These are phyloP conservation scores for Fusarium goolgardi DNA, from an alignment of 2,329 filamentous ascomycete species.

Conservation along the genomic window DNA sequence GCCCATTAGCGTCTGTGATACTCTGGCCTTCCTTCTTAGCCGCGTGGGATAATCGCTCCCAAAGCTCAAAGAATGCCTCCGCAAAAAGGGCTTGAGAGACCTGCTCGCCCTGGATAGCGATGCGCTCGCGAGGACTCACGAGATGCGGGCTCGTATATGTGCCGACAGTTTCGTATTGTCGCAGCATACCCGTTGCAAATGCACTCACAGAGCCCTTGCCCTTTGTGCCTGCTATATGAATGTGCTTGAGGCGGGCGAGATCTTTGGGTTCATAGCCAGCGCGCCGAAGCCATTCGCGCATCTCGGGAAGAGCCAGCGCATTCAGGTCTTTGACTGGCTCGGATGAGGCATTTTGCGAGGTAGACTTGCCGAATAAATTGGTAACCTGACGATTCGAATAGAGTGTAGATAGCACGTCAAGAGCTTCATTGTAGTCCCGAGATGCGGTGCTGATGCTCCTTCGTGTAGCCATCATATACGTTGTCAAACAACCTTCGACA, in stretches of 20 bases:
- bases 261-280: slow-evolving; percentile 74
- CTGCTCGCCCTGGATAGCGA: slow-evolving; percentile 79
- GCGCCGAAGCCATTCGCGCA: slow-evolving; percentile 79
- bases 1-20: slow-evolving; percentile 61
- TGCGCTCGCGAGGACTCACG: slow-evolving; percentile 84
- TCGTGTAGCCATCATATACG: slow-evolving; percentile 6
- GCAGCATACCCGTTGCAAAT: slow-evolving; percentile 83
- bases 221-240: slow-evolving; percentile 94
- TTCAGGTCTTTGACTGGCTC: slow-evolving; percentile 69
- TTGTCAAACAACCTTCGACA: slow-evolving; percentile 1
- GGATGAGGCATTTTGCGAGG: slow-evolving; percentile 43
- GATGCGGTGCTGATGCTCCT: slow-evolving; percentile 33
- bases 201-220: slow-evolving; percentile 92
- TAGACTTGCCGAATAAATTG: slow-evolving; percentile 58
- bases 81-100: slow-evolving; percentile 77
- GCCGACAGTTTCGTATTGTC: slow-evolving; percentile 66
- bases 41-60: slow-evolving; percentile 69
- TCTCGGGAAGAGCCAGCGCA: slow-evolving; percentile 80
- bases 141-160: slow-evolving; percentile 90
- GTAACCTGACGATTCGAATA: slow-evolving; percentile 81
- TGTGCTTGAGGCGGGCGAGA: slow-evolving; percentile 60
- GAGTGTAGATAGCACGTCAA: slow-evolving; percentile 78
- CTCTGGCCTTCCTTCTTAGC: slow-evolving; percentile 51
- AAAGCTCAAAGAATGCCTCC: slow-evolving; percentile 84
- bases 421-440: slow-evolving; percentile 71